These are phyloP conservation scores for Moricandia arvensis DNA, from an alignment of 345 rosid species.

Conservation along the genomic window DNA sequence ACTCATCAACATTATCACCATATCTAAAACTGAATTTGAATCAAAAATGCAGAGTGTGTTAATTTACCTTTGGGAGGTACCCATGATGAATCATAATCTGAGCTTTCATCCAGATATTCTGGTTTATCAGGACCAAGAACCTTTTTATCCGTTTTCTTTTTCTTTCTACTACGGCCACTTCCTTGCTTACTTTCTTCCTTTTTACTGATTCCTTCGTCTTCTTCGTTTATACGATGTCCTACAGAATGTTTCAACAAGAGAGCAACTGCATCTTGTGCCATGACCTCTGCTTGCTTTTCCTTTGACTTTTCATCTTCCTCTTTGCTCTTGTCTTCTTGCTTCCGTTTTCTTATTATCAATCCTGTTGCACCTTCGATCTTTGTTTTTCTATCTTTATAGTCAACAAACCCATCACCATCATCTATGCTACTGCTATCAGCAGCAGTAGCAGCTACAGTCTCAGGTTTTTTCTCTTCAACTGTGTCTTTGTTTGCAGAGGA, in stretches of 20 bases:
- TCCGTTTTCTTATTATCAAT: constrained; percentile 78
- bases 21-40: background rate
- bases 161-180: constrained; percentile 39
- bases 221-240: constrained; percentile 61
- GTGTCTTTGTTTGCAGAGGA: constrained; percentile 55
- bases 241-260: constrained; percentile 73
- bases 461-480: constrained; percentile 42
- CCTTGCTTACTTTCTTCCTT: constrained; percentile 34
- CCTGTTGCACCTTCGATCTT: constrained; percentile 66
- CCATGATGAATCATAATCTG: constrained; percentile 72
- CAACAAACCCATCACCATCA: constrained; percentile 70
- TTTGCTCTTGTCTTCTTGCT: constrained; percentile 46
- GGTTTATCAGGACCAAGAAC: constrained; percentile 76
- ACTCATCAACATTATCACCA: background rate
- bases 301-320: constrained; percentile 40
- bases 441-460: constrained; percentile 33
- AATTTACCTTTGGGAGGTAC: constrained; percentile 87
- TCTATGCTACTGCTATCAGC: constrained; percentile 20
- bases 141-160: constrained; percentile 50
- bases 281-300: constrained; percentile 48
- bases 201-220: constrained; percentile 36
- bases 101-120: constrained; percentile 49
- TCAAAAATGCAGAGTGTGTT: background rate
- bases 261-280: constrained; percentile 85
- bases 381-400: constrained; percentile 76